Evolutionary conservation across 768 basidiomycete genomes (phyloP).

Genomic region (Rhodocollybia butyracea): DNA sequence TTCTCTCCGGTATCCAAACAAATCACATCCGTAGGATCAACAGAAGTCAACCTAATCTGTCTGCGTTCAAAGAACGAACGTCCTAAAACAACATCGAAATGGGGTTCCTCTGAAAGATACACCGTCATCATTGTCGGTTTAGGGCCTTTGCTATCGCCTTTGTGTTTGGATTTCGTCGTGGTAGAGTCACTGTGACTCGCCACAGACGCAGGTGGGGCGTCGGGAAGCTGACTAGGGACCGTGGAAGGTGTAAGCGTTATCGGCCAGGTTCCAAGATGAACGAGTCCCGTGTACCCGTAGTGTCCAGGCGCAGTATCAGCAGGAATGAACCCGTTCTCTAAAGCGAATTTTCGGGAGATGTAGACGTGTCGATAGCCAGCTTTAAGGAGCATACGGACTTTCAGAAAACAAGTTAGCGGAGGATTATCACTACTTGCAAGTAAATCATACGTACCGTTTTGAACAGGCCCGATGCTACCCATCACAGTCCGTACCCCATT

Average conservation of each 20-base stretch:
- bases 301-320: constrained; percentile 83
- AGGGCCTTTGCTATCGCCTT: constrained; percentile 15
- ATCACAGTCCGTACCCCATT: constrained; percentile 92
- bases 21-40: constrained; percentile 86
- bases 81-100: constrained; percentile 94
- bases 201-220: constrained; percentile 20
- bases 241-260: constrained; percentile 61
- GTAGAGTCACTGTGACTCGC: neutral
- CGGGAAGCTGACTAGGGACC: constrained; percentile 24
- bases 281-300: constrained; percentile 90
- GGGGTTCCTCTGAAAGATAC: constrained; percentile 89
- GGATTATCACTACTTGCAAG: neutral
- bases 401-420: neutral
- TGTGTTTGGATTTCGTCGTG: neutral
- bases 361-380: constrained; percentile 92
- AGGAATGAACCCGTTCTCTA: constrained; percentile 84
- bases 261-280: constrained; percentile 84
- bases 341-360: constrained; percentile 91
- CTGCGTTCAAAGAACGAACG: constrained; percentile 81
- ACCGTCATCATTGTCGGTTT: constrained; percentile 56
- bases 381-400: constrained; percentile 93
- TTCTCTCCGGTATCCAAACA: constrained; percentile 92
- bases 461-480: constrained; percentile 88
- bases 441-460: constrained; percentile 56
- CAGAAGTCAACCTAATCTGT: constrained; percentile 74